Evolutionary conservation across 176 grass and related monocot genomes (phyloP).

Genomic region (Oryza officinalis): DNA sequence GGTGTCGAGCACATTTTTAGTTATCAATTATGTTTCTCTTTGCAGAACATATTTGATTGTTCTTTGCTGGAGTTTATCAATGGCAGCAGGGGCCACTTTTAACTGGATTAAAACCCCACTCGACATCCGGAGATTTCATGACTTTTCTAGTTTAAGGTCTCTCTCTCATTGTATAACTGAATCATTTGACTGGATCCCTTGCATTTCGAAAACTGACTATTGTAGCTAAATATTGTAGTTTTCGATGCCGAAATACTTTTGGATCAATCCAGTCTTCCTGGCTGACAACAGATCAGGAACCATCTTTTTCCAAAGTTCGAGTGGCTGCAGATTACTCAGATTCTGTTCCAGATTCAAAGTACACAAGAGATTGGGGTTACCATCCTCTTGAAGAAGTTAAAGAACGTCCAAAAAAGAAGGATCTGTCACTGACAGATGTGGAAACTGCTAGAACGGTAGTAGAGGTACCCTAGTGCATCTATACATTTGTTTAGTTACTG

Average conservation of each 20-base stretch:
- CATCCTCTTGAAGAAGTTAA: slow-evolving; percentile 98
- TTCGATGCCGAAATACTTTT: slow-evolving; percentile 72
- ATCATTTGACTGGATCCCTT: background rate
- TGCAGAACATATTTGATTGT: slow-evolving; percentile 10
- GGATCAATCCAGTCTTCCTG: slow-evolving; percentile 54
- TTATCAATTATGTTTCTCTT: background rate
- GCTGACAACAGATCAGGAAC: slow-evolving; percentile 48
- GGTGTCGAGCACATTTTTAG: background rate
- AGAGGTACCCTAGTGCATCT: slow-evolving; percentile 60
- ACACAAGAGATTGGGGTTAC: slow-evolving; percentile 65
- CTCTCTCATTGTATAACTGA: slow-evolving; percentile 2
- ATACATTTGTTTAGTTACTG: background rate
- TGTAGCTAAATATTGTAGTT: slow-evolving; percentile 29
- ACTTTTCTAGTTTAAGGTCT: slow-evolving; percentile 71
- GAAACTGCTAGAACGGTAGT: slow-evolving; percentile 89
- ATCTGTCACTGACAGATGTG: slow-evolving; percentile 76
- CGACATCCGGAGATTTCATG: slow-evolving; percentile 44
- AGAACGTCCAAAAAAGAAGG: slow-evolving; percentile 75
- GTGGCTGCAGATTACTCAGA: slow-evolving; percentile 97
- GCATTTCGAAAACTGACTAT: slow-evolving; percentile 23
- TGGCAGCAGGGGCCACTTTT: slow-evolving; percentile 56
- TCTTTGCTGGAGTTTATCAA: slow-evolving; percentile 22
- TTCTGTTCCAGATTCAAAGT: slow-evolving; percentile 76
- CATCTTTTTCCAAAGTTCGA: slow-evolving; percentile 59
- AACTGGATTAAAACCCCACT: slow-evolving; percentile 73